phyloP scores from a whole-genome alignment of 305 asterid genomes.

The Fraxinus albicans region DNA sequence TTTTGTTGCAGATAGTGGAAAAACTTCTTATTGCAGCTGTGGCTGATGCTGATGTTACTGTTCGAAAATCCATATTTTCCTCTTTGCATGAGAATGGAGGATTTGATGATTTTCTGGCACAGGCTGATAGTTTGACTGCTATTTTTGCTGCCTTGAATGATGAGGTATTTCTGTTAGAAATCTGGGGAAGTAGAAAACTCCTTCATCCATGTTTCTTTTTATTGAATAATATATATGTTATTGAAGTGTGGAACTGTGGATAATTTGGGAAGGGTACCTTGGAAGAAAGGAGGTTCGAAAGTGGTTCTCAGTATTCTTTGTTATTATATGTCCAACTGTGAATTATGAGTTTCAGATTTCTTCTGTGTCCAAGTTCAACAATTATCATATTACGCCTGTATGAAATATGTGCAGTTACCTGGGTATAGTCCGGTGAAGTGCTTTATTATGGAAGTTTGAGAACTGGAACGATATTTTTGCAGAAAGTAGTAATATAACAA shows the following conservation, averaged over 20 bases:
- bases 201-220: constrained; percentile 2
- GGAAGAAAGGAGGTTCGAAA: neutral
- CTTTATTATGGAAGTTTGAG: constrained; percentile 8
- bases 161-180: constrained; percentile 57
- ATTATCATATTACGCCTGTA: neutral
- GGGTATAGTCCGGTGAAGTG: neutral
- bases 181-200: constrained; percentile 16
- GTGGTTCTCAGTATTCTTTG: constrained; percentile 2
- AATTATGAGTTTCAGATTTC: constrained; percentile 5
- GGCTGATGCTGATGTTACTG: constrained; percentile 94
- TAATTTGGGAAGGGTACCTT: constrained; percentile 9
- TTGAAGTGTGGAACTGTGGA: constrained; percentile 8
- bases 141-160: constrained; percentile 97
- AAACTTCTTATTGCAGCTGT: constrained; percentile 91
- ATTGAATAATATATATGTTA: neutral
- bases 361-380: constrained; percentile 12
- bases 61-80: constrained; percentile 80
- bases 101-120: constrained; percentile 90
- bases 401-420: neutral
- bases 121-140: constrained; percentile 95
- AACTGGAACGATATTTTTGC: neutral
- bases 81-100: constrained; percentile 77
- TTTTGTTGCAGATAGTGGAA: constrained; percentile 67
- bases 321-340: constrained; percentile 11
- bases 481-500: neutral